phyloP scores from a whole-genome alignment of 2,329 filamentous ascomycete species.

The Aphanoascus verrucosus region DNA sequence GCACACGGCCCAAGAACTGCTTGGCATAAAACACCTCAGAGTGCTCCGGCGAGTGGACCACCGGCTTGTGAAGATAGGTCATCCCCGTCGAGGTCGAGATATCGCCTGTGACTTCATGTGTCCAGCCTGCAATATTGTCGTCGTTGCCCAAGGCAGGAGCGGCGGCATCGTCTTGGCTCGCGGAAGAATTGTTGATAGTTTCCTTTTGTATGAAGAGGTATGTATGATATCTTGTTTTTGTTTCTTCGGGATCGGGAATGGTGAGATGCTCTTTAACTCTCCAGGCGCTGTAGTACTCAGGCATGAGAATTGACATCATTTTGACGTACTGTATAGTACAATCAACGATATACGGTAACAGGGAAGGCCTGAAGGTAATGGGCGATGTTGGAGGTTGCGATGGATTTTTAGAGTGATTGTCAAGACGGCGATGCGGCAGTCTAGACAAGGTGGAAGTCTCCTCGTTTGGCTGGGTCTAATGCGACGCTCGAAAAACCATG shows the following conservation, averaged over 20 bases:
- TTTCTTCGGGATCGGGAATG: slow-evolving; percentile 11
- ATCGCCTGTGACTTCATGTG: slow-evolving; percentile 11
- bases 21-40: slow-evolving; percentile 3
- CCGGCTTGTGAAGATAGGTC: slow-evolving; percentile 5
- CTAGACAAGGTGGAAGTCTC: no score
- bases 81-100: slow-evolving; percentile 9
- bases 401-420: no score
- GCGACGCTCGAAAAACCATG: no score
- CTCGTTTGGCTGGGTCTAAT: no score
- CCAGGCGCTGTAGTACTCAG: slow-evolving; percentile 5
- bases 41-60: background rate
- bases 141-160: slow-evolving; percentile 7
- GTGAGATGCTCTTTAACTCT: slow-evolving; percentile 9
- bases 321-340: no score
- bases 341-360: no score
- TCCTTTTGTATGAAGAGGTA: slow-evolving; percentile 6
- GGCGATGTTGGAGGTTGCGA: background rate
- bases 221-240: slow-evolving; percentile 10
- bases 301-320: background rate
- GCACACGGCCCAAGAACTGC: slow-evolving; percentile 5
- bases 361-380: no score
- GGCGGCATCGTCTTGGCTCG: background rate
- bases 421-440: no score
- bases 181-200: no score
- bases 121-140: slow-evolving; percentile 15